These are phyloP conservation scores for Puccinellia tenuiflora DNA, from an alignment of 176 grass and related monocot species.

Conservation along the genomic window DNA sequence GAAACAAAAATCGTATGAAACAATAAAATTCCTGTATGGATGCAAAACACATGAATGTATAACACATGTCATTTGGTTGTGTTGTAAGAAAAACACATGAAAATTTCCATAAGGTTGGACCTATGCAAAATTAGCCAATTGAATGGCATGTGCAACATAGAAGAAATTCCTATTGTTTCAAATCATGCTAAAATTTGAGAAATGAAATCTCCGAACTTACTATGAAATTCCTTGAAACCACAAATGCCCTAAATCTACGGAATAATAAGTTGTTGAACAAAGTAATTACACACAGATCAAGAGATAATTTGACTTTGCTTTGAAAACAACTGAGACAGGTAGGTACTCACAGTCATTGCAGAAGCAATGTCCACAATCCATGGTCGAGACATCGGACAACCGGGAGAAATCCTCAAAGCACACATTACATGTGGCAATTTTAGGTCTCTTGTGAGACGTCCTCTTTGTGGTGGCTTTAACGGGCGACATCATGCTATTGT, in stretches of 20 bases:
- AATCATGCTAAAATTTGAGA: background rate
- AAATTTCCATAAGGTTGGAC: background rate
- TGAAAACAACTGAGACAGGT: too few relatives aligned
- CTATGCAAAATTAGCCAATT: background rate
- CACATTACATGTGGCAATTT: background rate
- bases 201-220: background rate
- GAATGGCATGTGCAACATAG: background rate
- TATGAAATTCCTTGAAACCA: background rate
- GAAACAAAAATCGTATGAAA: background rate
- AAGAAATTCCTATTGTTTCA: background rate
- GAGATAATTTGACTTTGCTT: background rate
- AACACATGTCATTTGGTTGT: background rate
- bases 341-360: background rate
- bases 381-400: background rate
- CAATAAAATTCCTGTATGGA: background rate
- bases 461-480: too few relatives aligned
- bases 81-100: background rate
- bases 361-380: slow-evolving; percentile 10
- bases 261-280: background rate
- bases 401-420: background rate
- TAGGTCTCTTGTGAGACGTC: background rate
- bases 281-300: background rate
- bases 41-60: background rate
- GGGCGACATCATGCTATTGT: background rate
- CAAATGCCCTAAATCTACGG: background rate